Evolutionary conservation across 352 stramenopile species (phyloP), one percentile per base, ranked within the genome.

Genomic region (Phytophthora ohioensis): DNA sequence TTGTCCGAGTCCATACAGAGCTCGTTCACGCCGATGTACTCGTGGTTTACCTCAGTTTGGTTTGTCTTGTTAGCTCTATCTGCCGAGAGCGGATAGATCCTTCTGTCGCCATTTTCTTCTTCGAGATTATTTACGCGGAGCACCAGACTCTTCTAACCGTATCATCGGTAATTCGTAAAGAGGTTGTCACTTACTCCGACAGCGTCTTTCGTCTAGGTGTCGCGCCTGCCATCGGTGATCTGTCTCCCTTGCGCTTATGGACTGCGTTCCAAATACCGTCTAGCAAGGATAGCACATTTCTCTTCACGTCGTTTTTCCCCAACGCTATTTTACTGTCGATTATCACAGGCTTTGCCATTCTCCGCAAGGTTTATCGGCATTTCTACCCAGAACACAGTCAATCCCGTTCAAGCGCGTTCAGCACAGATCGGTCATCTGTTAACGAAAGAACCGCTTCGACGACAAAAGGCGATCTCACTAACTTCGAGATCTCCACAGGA

Each of bases 1-100:
- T 66, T 38, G 59, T 79, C 27, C 30, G 48, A 32, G 64, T 75
- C 13, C 75, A 84, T 47, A 56, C 63, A 4, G 60, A 71, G 10
- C 57, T 81, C 9, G 69, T 84, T 4, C 76, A 73, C 8, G 76
- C 73, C 10, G 73, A 84, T 36, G 36, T 84, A 17, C 54, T 79
- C 4, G 71, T 72, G 3, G 36, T 79, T 5, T 79, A 73, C 17
- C 42, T 79, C 21, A 52, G 71, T 21, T 53, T 75, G 43, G 58
- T 75, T 35, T 48, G 67, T 9, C 30, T 79, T 27, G 41, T 79
- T 5, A 71, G 62, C 38, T 59, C 46, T 9, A 27, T 73, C 21
- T 61, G 67, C 7, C 57, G 64, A 15, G 72, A 79, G 41, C 57
- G 72, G 17, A 76, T 79, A 6, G 72, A 79, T 13, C 72, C 72